Conservation (phyloP, 1,139 yeast species). For the Candida glucosophila region DNA sequence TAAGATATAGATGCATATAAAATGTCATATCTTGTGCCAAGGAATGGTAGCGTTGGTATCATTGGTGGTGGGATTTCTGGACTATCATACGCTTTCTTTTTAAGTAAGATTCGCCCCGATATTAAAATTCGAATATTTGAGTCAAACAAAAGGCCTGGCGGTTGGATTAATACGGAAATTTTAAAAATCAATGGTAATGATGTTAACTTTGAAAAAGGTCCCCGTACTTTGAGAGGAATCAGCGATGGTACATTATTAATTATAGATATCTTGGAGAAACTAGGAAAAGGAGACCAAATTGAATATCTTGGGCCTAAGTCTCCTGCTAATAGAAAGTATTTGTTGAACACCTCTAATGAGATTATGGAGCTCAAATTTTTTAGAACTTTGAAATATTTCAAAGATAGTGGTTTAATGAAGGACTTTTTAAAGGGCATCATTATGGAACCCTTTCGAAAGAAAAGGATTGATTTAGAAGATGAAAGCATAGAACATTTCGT, state of each 20-base stretch:
- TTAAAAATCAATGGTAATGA: conserved; percentile 6
- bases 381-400: conserved; percentile 27
- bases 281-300: conserved; percentile 34
- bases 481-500: conserved; percentile 68
- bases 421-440: conserved; percentile 25
- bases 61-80: conserved; percentile 91
- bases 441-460: conserved; percentile 33
- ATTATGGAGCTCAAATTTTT: conserved; percentile 53
- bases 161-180: conserved; percentile 59
- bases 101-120: conserved; percentile 65
- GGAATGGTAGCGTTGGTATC: conserved; percentile 49
- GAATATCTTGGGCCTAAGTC: conserved; percentile 41
- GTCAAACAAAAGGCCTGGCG: conserved; percentile 50
- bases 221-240: conserved; percentile 65
- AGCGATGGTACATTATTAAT: conserved; percentile 57
- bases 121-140: conserved; percentile 58
- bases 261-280: conserved; percentile 44
- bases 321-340: conserved; percentile 53
- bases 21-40: too few species aligned
- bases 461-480: conserved; percentile 30
- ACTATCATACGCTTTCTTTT: conserved; percentile 65
- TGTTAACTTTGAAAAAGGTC: conserved; percentile 58
- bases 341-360: conserved; percentile 30
- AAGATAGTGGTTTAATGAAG: conserved; percentile 29
- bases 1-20: too few species aligned